Conservation (phyloP, 2,329 filamentous ascomycete species). For the Rutstroemia sp. region DNA sequence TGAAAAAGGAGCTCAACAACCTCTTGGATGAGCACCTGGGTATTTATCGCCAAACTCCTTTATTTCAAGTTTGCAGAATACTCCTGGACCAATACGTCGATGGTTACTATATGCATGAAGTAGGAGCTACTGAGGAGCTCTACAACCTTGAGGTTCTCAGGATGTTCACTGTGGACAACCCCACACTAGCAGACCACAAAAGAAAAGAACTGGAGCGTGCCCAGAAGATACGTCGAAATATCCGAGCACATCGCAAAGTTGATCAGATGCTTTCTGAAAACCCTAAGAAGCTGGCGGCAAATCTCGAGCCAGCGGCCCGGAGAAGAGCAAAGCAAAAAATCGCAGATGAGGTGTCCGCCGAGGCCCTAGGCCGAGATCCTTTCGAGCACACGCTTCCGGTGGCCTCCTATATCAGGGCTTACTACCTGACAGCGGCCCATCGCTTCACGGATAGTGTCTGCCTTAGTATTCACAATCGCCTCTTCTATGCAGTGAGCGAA, state of each 20-base stretch:
- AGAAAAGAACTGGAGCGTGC: conserved; percentile 40
- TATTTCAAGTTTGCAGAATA: conserved; percentile 8
- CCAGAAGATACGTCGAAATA: conserved; percentile 40
- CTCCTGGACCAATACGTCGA: conserved; percentile 12
- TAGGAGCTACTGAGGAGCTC: background rate
- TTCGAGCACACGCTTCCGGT: conserved; percentile 55
- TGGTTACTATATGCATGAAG: conserved; percentile 5
- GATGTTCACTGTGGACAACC: conserved; percentile 15
- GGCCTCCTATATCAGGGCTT: conserved; percentile 56
- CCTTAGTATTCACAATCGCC: conserved; percentile 7
- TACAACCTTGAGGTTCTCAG: conserved; percentile 12
- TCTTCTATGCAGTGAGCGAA: conserved; percentile 11
- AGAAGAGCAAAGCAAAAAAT: conserved; percentile 2
- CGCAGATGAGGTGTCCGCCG: conserved; percentile 9
- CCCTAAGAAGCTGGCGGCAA: background rate
- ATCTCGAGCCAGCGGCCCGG: background rate
- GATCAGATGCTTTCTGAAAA: background rate
- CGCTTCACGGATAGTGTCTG: conserved; percentile 51
- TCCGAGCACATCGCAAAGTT: conserved; percentile 38
- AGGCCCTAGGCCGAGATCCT: conserved; percentile 46
- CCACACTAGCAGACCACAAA: conserved; percentile 39
- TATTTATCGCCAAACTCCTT: conserved; percentile 10
- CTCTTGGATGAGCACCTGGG: conserved; percentile 8
- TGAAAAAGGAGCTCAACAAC: conserved; percentile 33
- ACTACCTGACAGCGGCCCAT: conserved; percentile 59